Percentiles rank a stretch among this genome's conserved stretches.
Evolutionary conservation across 768 basidiomycete genomes (phyloP).

Genomic region (Tulasnella sp.): DNA sequence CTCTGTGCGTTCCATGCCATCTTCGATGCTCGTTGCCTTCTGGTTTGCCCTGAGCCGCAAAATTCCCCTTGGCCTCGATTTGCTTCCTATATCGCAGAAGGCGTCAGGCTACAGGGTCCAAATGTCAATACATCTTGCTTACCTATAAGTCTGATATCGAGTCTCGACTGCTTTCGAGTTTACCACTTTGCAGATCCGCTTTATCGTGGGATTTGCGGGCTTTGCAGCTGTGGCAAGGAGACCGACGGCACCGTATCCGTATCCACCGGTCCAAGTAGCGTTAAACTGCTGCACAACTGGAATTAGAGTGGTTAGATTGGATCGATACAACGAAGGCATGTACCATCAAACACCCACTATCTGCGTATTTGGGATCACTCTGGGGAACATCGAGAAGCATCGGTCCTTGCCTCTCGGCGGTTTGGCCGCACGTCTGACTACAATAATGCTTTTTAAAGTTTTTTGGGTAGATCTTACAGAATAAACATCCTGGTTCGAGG

Average conservation of each 20-base stretch:
- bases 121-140: background rate
- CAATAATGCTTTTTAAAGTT: background rate
- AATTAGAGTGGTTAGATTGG: background rate
- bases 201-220: background rate
- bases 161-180: background rate
- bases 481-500: slow-evolving; percentile 1
- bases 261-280: background rate
- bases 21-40: slow-evolving; percentile 1
- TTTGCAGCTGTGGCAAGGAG: background rate
- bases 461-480: slow-evolving; percentile 2
- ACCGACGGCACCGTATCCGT: background rate
- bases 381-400: background rate
- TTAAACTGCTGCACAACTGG: background rate
- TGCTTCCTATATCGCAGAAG: background rate
- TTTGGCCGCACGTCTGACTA: background rate
- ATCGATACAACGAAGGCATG: background rate
- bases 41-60: background rate
- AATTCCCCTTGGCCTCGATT: background rate
- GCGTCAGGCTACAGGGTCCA: background rate
- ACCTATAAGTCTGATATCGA: slow-evolving; percentile 1
- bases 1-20: slow-evolving; percentile 2
- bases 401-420: background rate
- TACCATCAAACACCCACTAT: background rate
- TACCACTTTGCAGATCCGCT: background rate
- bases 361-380: slow-evolving; percentile 2